Conservation (phyloP, 169 alveolate genomes). For the Plasmodium billcollinsi region DNA sequence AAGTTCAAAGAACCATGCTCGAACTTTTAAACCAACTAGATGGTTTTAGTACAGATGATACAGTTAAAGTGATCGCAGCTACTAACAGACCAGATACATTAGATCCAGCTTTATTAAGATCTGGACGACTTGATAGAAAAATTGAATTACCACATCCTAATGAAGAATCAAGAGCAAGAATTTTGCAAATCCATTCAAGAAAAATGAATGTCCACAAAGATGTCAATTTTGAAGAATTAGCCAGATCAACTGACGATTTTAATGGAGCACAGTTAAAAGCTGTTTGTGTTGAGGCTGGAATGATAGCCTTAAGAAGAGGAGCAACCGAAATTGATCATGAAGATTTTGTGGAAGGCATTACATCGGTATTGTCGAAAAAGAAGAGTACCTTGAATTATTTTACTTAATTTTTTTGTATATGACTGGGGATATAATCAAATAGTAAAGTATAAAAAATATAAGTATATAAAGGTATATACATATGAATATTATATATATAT, state of each 20-base stretch:
- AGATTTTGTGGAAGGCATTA: slow-evolving; percentile 98
- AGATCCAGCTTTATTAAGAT: slow-evolving; percentile 98
- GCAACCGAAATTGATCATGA: slow-evolving; percentile 98
- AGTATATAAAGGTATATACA: no score
- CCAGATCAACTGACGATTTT: slow-evolving; percentile 98
- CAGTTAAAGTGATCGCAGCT: slow-evolving; percentile 97
- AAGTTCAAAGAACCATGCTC: slow-evolving; percentile 99
- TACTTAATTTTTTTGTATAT: slow-evolving; percentile 83
- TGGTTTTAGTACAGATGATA: slow-evolving; percentile 94
- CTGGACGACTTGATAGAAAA: slow-evolving; percentile 99
- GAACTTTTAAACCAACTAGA: slow-evolving; percentile 98
- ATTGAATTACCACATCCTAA: slow-evolving; percentile 99
- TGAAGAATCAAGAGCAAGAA: slow-evolving; percentile 96
- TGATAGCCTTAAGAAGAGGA: slow-evolving; percentile 97
- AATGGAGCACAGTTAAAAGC: slow-evolving; percentile 99
- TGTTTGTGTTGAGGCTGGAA: slow-evolving; percentile 99
- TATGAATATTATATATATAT: not conserved
- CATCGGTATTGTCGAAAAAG: slow-evolving; percentile 98
- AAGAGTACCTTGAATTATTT: slow-evolving; percentile 97
- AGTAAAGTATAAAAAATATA: no score
- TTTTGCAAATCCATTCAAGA: slow-evolving; percentile 98
- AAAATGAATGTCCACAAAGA: slow-evolving; percentile 98
- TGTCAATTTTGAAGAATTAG: slow-evolving; percentile 95
- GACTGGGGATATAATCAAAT: not conserved
- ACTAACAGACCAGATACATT: slow-evolving; percentile 99